phyloP scores from a whole-genome alignment of 2,329 filamentous ascomycete species.

The Ampelomyces quisqualis region DNA sequence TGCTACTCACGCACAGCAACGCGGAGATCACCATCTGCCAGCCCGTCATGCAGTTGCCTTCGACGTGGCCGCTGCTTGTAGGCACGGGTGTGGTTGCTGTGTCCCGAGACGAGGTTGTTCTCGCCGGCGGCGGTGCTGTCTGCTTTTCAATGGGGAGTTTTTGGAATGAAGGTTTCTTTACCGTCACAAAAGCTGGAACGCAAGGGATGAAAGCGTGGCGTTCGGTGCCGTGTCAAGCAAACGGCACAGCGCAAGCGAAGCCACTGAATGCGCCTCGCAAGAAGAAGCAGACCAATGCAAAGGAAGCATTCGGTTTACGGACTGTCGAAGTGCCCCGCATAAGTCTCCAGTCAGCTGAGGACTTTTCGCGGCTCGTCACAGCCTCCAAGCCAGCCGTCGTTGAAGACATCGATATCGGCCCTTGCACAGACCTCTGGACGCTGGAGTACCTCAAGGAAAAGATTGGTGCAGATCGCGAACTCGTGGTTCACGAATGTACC shows the following conservation, averaged over 20 bases:
- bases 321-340: conserved; percentile 53
- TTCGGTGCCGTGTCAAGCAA: conserved; percentile 10
- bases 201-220: conserved; percentile 23
- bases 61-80: conserved; percentile 66
- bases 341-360: conserved; percentile 52
- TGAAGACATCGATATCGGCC: conserved; percentile 64
- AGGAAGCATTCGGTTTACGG: conserved; percentile 11
- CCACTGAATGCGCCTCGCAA: conserved; percentile 10
- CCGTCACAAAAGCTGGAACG: conserved; percentile 17
- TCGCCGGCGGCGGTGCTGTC: conserved; percentile 78
- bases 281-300: conserved; percentile 14
- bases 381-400: conserved; percentile 65
- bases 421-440: conserved; percentile 68
- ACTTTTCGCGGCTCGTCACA: conserved; percentile 63
- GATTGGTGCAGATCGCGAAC: conserved; percentile 48
- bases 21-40: conserved; percentile 22
- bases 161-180: conserved; percentile 60
- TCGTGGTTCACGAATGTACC: conserved; percentile 71
- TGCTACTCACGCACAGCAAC: conserved; percentile 24
- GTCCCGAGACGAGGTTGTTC: conserved; percentile 54
- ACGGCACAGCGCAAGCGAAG: conserved; percentile 15
- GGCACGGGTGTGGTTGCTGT: conserved; percentile 62
- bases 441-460: conserved; percentile 64
- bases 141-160: conserved; percentile 90
- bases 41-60: conserved; percentile 24